Evolutionary conservation across 805 yeast genomes (phyloP), one percentile per base, ranked within the genome.

Genomic region (Kuraishia cidri): DNA sequence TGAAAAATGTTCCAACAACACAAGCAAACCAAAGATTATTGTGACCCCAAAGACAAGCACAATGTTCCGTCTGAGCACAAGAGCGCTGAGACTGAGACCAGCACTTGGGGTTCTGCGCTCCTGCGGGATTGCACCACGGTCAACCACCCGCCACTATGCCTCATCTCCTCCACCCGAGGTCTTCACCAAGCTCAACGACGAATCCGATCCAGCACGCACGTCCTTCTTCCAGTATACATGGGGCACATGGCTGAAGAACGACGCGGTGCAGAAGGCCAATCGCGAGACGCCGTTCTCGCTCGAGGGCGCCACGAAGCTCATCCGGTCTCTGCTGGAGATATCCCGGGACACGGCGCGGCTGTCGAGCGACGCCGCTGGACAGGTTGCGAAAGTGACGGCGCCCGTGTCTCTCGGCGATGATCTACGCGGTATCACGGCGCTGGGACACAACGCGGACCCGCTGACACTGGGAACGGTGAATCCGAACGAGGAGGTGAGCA

Each of bases 221-320:
- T 65, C 74, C 27, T 84, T 92, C 48, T 90, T 85, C 64, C 75
- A 81, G 45, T 90, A 87, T 52, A 66, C 92, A 3, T 90, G 97
- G 94, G 98, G 98, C 30, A 72, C 95, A 5, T 90, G 97, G 97
- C 61, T 88, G 46, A 73, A 68, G 41, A 74, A 90, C 50, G 95
- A 92, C 52, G 69, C 66, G 35, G 57, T 56, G 21, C 88, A 92
- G 52, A 81, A 84, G 48, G 74, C 67, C 11, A 75, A 74, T 44
- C 75, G 98, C 57, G 72, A 70, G 36, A 90, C 97, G 14, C 69
- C 66, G 41, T 90, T 90, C 56, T 79, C 92, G 3, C 66, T 92
- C 32, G 78, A 76, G 48, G 97, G 96, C 4, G 60, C 84, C 32
- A 69, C 73, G 35, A 60, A 60, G 17, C 57, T 76, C n/a, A 35